A percentile compares a stretch with the other conserved stretches of the same genome.
phyloP scores from a whole-genome alignment of 108 stramenopile genomes.

The Pseudonitzschia multiseries region DNA sequence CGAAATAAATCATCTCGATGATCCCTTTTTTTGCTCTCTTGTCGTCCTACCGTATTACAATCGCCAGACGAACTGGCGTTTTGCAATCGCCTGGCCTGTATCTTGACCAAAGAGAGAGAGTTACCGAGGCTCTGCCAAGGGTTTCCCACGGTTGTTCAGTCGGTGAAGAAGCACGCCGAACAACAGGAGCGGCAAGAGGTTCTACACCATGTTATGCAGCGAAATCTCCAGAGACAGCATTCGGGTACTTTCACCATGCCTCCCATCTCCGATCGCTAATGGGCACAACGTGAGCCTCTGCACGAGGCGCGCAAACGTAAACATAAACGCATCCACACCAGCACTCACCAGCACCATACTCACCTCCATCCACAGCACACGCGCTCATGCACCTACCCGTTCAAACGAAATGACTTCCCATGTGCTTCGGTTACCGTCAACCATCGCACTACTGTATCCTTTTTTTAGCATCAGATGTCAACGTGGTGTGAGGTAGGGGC shows the following conservation, averaged over 20 bases:
- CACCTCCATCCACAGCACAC: no score
- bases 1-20: neutral
- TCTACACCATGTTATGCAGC: neutral
- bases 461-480: neutral
- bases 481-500: neutral
- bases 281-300: neutral
- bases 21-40: neutral
- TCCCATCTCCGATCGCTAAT: slow-evolving; percentile 12
- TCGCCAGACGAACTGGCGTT: slow-evolving; percentile 7
- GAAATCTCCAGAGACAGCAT: neutral
- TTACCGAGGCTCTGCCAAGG: slow-evolving; percentile 9
- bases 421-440: neutral
- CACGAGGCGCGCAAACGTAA: neutral
- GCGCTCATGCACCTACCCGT: no score
- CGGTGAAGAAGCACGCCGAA: neutral
- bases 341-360: no score
- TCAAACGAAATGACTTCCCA: no score
- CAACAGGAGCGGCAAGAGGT: neutral
- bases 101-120: slow-evolving; percentile 13
- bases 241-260: neutral
- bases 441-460: neutral
- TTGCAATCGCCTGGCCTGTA: slow-evolving; percentile 17
- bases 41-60: neutral
- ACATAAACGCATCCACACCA: neutral
- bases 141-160: slow-evolving; percentile 8